Conservation (phyloP, 2,329 filamentous ascomycete species). For the Microdochium paspali region DNA sequence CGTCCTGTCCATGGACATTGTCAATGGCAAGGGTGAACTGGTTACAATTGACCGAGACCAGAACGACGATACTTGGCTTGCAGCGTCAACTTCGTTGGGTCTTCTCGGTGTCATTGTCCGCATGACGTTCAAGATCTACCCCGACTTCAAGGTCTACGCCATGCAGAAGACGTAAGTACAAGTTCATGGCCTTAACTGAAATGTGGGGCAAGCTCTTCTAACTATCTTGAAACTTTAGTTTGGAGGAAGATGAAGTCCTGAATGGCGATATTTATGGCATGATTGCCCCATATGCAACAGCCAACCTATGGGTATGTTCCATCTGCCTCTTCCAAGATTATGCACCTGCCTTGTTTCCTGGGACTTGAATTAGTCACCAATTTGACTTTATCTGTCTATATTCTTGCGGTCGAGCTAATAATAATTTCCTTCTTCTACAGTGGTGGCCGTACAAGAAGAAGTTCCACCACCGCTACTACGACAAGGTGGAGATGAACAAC, state of each 20-base stretch:
- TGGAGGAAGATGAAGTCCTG: slow-evolving; percentile 36
- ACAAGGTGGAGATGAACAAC: slow-evolving; percentile 27
- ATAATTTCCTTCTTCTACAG: slow-evolving; percentile 14
- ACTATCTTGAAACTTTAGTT: too few species aligned
- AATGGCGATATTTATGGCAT: slow-evolving; percentile 38
- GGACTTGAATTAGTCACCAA: too few species aligned
- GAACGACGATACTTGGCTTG: slow-evolving; percentile 36
- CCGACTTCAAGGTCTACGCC: slow-evolving; percentile 40
- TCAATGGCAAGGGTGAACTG: slow-evolving; percentile 35
- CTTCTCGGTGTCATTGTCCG: slow-evolving; percentile 36
- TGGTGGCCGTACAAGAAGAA: slow-evolving; percentile 42
- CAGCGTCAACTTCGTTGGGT: slow-evolving; percentile 39
- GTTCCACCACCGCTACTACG: slow-evolving; percentile 44
- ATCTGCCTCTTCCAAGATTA: not conserved
- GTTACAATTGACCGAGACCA: slow-evolving; percentile 30
- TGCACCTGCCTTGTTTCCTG: not conserved
- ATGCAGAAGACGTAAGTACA: slow-evolving; percentile 34
- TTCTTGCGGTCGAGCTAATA: too few species aligned
- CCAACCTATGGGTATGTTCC: slow-evolving; percentile 37
- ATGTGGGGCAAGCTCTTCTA: too few species aligned
- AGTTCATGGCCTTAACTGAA: too few species aligned
- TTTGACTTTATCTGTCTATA: too few species aligned
- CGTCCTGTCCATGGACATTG: slow-evolving; percentile 36
- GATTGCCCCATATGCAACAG: slow-evolving; percentile 39
- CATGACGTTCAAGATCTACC: slow-evolving; percentile 38